Evolutionary conservation across 1,284 basidiomycete genomes (phyloP), one percentile per base, ranked within the genome.

Genomic region (Abortiporus biennis): DNA sequence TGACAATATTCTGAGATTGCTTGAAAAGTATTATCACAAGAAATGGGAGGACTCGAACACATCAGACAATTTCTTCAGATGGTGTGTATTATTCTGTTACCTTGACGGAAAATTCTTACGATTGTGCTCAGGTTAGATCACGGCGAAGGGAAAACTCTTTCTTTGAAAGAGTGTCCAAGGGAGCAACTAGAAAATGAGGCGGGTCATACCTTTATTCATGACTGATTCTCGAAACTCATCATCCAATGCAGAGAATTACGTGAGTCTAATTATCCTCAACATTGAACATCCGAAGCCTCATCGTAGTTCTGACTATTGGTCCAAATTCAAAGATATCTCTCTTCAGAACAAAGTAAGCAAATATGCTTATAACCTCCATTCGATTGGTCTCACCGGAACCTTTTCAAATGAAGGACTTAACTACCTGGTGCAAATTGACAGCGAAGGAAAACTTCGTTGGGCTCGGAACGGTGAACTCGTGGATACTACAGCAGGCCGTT

Each of bases 401-500:
- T 22, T 4, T 46, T 39, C 13, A 15, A 21, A 20, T 22, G 11
- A 29, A 75, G 74, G 75, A 6, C 62, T 80, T 17, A 86, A 87
- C 54, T 89, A 89, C 54, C 69, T 88, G 3, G 77, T 83, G 42
- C 69, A 69, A 27, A 71, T 85, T 32, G 78, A 80, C 50, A 49
- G 65, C 1, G 64, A 78, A n/a, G 86, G 87, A 1, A 72, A 69
- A 46, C 66, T 90, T 13, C 64, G 76, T n/a, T 90, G 85, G 85
- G 76, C 76, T 2, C 71, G 73, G 36, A 85, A 81, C 50, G 70
- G 76, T 36, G 69, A 80, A 44, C 64, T 74, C 0, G 75, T 84
- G 8, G 80, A 84, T 52, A 84, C 80, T 0, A 69, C 76, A 1
- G 66, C 75, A 2, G 74, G 74, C 1, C 66, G 65, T 38, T 85